Percentiles rank a stretch among this genome's conserved stretches.
Evolutionary conservation across 192 early-diverging fungal species (phyloP).

Genomic region (Funneliformis geosporum): DNA sequence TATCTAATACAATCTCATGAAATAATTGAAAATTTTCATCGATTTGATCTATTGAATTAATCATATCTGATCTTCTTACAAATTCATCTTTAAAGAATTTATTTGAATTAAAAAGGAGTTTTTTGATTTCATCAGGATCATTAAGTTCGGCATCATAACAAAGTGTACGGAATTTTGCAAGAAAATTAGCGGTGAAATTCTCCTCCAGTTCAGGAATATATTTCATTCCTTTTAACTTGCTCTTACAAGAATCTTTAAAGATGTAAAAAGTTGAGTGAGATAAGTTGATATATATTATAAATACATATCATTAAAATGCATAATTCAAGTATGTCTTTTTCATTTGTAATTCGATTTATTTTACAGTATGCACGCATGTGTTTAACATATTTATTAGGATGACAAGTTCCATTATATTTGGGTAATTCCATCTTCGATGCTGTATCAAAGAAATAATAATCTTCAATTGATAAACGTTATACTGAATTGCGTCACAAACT

Average conservation of each 20-base stretch:
- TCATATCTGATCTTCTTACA: background rate
- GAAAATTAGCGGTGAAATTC: background rate
- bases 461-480: too few relatives aligned
- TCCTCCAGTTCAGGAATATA: background rate
- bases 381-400: background rate
- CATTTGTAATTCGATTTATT: background rate
- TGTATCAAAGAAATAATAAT: too few relatives aligned
- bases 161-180: background rate
- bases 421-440: background rate
- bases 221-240: background rate
- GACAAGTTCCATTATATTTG: background rate
- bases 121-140: background rate
- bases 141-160: background rate
- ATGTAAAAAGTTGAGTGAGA: background rate
- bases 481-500: too few relatives aligned
- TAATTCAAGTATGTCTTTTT: background rate
- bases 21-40: background rate
- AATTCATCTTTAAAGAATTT: background rate
- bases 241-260: background rate
- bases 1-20: background rate
- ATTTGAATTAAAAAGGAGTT: background rate
- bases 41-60: background rate
- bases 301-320: background rate
- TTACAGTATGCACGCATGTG: background rate
- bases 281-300: background rate